phyloP scores from a whole-genome alignment of 2,329 filamentous ascomycete genomes.

The Apiospora saccharicola region DNA sequence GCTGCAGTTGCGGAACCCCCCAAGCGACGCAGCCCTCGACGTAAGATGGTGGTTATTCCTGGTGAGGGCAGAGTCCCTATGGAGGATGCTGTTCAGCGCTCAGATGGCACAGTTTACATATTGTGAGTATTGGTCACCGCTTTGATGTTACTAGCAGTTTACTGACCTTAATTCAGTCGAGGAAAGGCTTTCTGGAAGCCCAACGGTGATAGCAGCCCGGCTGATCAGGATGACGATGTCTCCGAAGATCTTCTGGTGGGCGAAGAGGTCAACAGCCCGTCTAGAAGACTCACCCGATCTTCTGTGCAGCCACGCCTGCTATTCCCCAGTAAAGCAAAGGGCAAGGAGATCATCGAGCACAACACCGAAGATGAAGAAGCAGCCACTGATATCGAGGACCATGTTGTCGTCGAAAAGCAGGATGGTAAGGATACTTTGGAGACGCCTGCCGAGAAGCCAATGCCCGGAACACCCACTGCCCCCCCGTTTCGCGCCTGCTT shows the following conservation, averaged over 20 bases:
- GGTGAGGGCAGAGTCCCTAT: constrained; percentile 66
- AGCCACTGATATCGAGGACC: constrained; percentile 65
- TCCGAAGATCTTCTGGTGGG: constrained; percentile 45
- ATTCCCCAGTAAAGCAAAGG: constrained; percentile 62
- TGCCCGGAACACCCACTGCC: constrained; percentile 59
- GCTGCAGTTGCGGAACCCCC: constrained; percentile 47
- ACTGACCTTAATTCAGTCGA: constrained; percentile 59
- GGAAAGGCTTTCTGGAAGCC: constrained; percentile 84
- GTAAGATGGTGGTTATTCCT: constrained; percentile 60
- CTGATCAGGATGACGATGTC: constrained; percentile 41
- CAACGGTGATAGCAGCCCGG: constrained; percentile 44
- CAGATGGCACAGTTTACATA: constrained; percentile 77
- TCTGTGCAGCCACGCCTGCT: constrained; percentile 75
- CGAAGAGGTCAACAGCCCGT: constrained; percentile 43
- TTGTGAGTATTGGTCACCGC: constrained; percentile 68
- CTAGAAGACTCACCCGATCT: constrained; percentile 68
- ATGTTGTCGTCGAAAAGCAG: constrained; percentile 35
- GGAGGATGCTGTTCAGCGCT: constrained; percentile 68
- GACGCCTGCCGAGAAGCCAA: constrained; percentile 47
- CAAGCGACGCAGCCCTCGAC: constrained; percentile 60
- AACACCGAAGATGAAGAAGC: constrained; percentile 66
- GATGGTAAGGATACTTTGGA: constrained; percentile 39
- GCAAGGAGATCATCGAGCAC: constrained; percentile 48
- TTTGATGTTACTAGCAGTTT: constrained; percentile 8
- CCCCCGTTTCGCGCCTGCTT: constrained; percentile 62